phyloP scores from a whole-genome alignment of 306 rosid species.

The Quercus rubra region DNA sequence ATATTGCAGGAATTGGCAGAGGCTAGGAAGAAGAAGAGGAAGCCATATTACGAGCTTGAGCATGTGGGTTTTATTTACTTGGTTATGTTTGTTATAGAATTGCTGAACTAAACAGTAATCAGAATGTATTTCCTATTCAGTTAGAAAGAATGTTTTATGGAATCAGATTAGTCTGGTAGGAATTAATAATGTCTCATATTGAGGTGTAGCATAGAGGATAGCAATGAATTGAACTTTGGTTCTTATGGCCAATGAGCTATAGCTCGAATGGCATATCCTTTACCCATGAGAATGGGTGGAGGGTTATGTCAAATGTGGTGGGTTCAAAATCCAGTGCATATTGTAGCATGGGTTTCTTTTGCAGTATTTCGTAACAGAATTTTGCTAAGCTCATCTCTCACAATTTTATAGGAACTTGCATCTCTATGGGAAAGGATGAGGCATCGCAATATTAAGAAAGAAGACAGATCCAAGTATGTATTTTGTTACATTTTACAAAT shows the following conservation, averaged over 20 bases:
- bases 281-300: no score
- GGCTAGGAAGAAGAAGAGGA: conserved; percentile 88
- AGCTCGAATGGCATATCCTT: no score
- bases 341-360: background rate
- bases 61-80: conserved; percentile 44
- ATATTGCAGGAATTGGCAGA: conserved; percentile 71
- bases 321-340: background rate
- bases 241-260: no score
- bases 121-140: background rate
- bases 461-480: conserved; percentile 78
- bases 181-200: background rate
- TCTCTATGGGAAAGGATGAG: conserved; percentile 96
- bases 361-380: background rate
- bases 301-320: no score
- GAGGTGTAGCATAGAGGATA: background rate
- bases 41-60: conserved; percentile 67
- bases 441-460: conserved; percentile 65
- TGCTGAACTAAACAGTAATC: background rate
- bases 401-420: conserved; percentile 67
- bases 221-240: background rate
- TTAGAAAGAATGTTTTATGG: background rate
- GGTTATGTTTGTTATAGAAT: background rate
- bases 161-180: background rate
- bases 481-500: background rate
- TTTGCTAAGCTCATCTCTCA: background rate